Conservation (phyloP, 495 filamentous ascomycete species). For the Schizothecium vesticola region DNA sequence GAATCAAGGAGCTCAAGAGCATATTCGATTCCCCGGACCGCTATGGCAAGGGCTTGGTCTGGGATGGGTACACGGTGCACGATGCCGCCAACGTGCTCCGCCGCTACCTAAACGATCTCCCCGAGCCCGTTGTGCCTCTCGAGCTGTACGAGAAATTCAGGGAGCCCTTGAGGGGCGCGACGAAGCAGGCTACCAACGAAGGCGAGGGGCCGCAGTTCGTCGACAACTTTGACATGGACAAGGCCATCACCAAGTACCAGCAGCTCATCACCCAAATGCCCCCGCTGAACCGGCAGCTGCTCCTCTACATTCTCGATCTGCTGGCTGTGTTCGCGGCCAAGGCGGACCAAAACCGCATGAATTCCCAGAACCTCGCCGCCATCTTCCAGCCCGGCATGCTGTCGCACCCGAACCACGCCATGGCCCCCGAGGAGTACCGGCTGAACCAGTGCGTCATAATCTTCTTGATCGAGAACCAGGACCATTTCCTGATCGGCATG, state of each 20-base stretch:
- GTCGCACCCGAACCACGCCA: constrained; percentile 89
- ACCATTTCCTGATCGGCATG: constrained; percentile 90
- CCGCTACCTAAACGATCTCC: constrained; percentile 89
- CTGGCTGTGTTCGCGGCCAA: constrained; percentile 97
- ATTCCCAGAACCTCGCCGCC: constrained; percentile 85
- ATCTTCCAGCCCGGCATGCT: constrained; percentile 98
- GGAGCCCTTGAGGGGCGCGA: constrained; percentile 73
- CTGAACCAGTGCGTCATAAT: constrained; percentile 96
- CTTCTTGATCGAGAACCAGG: constrained; percentile 95
- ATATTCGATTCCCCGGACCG: constrained; percentile 93
- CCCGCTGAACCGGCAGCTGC: constrained; percentile 86
- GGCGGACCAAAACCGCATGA: constrained; percentile 95
- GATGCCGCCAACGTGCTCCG: constrained; percentile 96
- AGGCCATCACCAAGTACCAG: constrained; percentile 80
- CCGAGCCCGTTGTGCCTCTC: constrained; percentile 91
- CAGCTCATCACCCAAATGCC: constrained; percentile 87
- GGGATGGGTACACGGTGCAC: constrained; percentile 97
- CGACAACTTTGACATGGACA: constrained; percentile 65
- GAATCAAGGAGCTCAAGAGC: constrained; percentile 91
- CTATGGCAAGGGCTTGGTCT: constrained; percentile 94
- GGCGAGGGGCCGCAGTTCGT: constrained; percentile 49
- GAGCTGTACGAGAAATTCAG: constrained; percentile 91
- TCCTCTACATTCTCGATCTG: constrained; percentile 96
- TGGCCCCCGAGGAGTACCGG: constrained; percentile 89
- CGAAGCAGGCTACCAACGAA: constrained; percentile 64